Evolutionary conservation across 2,329 filamentous ascomycete genomes (phyloP).

Genomic region (Gremmenia infestans): DNA sequence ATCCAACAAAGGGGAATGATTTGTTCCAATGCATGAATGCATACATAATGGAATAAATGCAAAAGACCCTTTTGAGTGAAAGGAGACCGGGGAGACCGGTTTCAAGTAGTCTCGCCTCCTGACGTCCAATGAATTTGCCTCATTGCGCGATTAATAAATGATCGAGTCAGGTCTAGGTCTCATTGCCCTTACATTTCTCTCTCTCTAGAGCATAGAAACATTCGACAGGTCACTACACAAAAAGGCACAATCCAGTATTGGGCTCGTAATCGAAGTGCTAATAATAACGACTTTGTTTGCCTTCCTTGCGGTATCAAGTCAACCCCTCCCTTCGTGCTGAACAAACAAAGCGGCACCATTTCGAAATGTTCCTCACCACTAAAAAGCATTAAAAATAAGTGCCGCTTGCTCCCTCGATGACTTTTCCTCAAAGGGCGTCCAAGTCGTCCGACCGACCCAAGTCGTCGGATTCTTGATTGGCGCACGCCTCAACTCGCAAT

Average conservation of each 20-base stretch:
- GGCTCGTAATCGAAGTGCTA: too few species aligned
- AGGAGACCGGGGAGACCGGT: background rate
- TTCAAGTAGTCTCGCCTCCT: conserved; percentile 2
- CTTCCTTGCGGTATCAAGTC: background rate
- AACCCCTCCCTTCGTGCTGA: too few species aligned
- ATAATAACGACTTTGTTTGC: background rate
- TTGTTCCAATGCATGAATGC: background rate
- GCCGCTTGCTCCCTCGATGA: too few species aligned
- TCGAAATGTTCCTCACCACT: too few species aligned
- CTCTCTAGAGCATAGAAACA: background rate
- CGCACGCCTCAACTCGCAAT: background rate
- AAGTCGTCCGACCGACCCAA: background rate
- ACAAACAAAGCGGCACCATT: too few species aligned
- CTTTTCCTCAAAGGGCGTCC: background rate
- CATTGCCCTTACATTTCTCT: background rate
- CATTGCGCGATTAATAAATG: conserved; percentile 8
- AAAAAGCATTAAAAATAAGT: too few species aligned
- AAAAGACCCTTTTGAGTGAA: background rate
- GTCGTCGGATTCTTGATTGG: background rate
- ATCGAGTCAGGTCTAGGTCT: background rate
- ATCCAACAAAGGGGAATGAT: background rate
- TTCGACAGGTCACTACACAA: background rate
- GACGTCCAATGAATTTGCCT: conserved; percentile 2
- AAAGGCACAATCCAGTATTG: background rate
- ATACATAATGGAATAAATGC: conserved; percentile 1